Percentiles rank a stretch among this genome's conserved stretches.
Conservation (phyloP, 2,329 filamentous ascomycete species). For the Emmonsiellopsis sp. region DNA sequence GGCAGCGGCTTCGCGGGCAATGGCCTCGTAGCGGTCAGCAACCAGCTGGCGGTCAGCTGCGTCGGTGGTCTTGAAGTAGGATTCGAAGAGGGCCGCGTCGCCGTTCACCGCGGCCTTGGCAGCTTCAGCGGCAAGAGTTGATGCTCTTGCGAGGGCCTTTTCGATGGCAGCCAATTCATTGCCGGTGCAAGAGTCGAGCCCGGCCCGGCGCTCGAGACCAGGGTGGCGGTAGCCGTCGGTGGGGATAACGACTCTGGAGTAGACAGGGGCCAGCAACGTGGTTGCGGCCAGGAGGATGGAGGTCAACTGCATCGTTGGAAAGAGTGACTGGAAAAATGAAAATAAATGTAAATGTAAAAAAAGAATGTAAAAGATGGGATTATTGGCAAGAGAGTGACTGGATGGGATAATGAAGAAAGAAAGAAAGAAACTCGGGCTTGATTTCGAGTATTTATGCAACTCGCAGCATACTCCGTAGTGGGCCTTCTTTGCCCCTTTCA, state of each 20-base stretch:
- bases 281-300: conserved; percentile 5
- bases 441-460: too few relatives aligned
- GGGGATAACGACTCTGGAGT: neutral
- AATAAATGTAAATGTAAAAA: neutral
- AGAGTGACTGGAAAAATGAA: neutral
- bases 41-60: neutral
- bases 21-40: neutral
- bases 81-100: neutral
- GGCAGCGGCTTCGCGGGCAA: neutral
- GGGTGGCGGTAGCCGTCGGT: neutral
- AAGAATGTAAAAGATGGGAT: neutral
- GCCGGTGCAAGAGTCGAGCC: neutral
- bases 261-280: conserved; percentile 1
- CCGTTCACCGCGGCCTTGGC: neutral
- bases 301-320: conserved; percentile 4
- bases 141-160: neutral
- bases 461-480: too few relatives aligned
- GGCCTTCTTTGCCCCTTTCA: too few relatives aligned
- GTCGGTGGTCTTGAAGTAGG: neutral
- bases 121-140: neutral
- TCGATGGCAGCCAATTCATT: neutral
- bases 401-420: too few relatives aligned
- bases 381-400: too few relatives aligned
- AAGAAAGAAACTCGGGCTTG: too few relatives aligned
- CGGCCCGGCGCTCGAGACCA: neutral